Evolutionary conservation across 805 yeast species (phyloP).

Genomic region (Candida nemodendra): DNA sequence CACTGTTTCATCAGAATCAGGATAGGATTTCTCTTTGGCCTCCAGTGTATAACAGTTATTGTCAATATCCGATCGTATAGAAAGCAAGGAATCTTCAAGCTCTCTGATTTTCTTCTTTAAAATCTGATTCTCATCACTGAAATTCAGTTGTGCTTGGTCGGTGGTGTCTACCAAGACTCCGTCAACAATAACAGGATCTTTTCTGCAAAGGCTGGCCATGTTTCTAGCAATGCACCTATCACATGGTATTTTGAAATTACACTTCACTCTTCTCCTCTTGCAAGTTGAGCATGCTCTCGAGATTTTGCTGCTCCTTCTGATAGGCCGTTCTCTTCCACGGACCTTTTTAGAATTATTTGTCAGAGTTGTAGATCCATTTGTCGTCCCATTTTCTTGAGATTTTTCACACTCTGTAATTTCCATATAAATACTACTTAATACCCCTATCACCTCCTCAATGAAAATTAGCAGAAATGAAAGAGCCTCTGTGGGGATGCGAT

Average conservation of each 20-base stretch:
- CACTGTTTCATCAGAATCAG: too few relatives aligned
- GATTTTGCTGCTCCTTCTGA: slow-evolving; percentile 29
- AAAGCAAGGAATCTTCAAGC: slow-evolving; percentile 15
- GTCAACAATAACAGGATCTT: slow-evolving; percentile 30
- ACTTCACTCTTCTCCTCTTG: slow-evolving; percentile 43
- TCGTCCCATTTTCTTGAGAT: too few relatives aligned
- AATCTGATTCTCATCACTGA: slow-evolving; percentile 21
- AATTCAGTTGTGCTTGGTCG: slow-evolving; percentile 16
- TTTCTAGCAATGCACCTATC: slow-evolving; percentile 36
- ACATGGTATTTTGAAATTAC: slow-evolving; percentile 46
- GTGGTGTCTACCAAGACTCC: slow-evolving; percentile 22
- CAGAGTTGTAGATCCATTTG: too few relatives aligned
- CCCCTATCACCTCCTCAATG: too few relatives aligned
- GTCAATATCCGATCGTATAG: background rate
- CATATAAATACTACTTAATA: too few relatives aligned
- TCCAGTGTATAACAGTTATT: background rate
- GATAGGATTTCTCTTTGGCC: background rate
- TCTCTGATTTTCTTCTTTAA: slow-evolving; percentile 19
- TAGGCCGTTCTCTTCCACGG: too few relatives aligned
- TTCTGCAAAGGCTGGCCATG: slow-evolving; percentile 25
- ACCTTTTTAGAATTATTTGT: too few relatives aligned
- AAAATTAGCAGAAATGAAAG: too few relatives aligned
- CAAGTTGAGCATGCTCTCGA: slow-evolving; percentile 44
- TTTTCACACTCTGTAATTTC: too few relatives aligned
- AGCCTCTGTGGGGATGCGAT: too few relatives aligned